phyloP scores from a whole-genome alignment of 2,329 filamentous ascomycete species.

The Biscogniauxia sp. region DNA sequence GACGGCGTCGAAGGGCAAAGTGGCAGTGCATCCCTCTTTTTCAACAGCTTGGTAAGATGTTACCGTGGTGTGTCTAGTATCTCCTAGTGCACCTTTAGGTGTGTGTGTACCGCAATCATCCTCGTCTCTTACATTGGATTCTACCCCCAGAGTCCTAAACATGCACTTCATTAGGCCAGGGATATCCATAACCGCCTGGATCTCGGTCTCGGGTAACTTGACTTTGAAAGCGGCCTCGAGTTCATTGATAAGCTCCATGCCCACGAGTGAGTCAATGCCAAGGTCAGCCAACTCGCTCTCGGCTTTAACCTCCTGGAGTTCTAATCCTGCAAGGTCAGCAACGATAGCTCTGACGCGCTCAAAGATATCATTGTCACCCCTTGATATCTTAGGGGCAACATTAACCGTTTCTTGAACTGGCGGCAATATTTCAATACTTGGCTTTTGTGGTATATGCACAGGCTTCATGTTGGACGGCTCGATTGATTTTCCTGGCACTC shows the following conservation, averaged over 20 bases:
- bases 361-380: not conserved
- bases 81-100: too few relatives aligned
- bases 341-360: conserved; percentile 15
- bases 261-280: conserved; percentile 49
- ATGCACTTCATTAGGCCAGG: conserved; percentile 26
- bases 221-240: conserved; percentile 37
- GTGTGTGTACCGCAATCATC: too few relatives aligned
- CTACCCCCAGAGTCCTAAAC: too few relatives aligned
- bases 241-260: conserved; percentile 45
- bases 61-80: too few relatives aligned
- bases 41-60: too few relatives aligned
- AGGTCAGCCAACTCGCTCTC: conserved; percentile 37
- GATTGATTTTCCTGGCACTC: not conserved
- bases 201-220: conserved; percentile 25
- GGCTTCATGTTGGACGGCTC: too few relatives aligned
- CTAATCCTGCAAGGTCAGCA: conserved; percentile 33
- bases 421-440: not conserved
- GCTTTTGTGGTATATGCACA: not conserved
- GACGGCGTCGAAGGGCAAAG: too few relatives aligned
- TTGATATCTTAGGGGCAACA: not conserved
- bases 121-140: too few relatives aligned
- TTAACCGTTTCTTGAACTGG: too few relatives aligned
- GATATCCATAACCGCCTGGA: conserved; percentile 32
- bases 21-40: too few relatives aligned
- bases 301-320: conserved; percentile 33